Evolutionary conservation across 2,329 filamentous ascomycete genomes (phyloP), one percentile per base, ranked within the genome.

Genomic region (Xylariaceae sp.): DNA sequence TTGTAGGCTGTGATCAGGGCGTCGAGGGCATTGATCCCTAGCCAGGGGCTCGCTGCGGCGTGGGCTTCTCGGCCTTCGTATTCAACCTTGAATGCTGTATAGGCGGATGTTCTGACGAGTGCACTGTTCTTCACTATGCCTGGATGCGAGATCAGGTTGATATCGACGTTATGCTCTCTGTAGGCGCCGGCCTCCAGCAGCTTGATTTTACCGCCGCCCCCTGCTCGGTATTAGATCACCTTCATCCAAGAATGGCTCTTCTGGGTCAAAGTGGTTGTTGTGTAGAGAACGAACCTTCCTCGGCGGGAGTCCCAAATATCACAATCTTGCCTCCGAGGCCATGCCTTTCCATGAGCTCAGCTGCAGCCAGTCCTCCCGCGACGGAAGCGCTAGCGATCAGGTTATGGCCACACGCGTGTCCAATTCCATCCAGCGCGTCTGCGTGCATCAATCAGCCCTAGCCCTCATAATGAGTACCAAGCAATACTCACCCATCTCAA

Each of bases 11-110:
- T 63, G 2, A 81, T 63, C 17, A 78, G 52, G 0, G 76, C 77
- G 49, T 82, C 78, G 0, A 81, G 66, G 0, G 78, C 78, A 52
- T 82, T 81, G 49, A 75, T 66, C 0, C 78, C 78, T 4, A 76
- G 64, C 76, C 76, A 81, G 0, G 77, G 78, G n/a, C 64, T 71
- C 3, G 71, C 70, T 0, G 72, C 76, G 0, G 76, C 77, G 48
- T 81, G 78, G 0, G 78, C 75, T 41, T 71, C 72, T 38, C 67
- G 68, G 1, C 78, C 79, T 1, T 68, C 66, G 47, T 76, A 81
- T 13, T 72, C 70, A 0, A 73, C 74, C 16, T 65, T 66, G 47
- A 79, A 67, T 32, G 64, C 61, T 4, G 61, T 53, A 48, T 72
- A 78, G 4, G 76, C 76, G 3, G 72, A 68, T 1, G 76, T 79